Evolutionary conservation across 1,284 basidiomycete species (phyloP), one percentile per base, ranked within the genome.

Genomic region (Albatrellus sp.): DNA sequence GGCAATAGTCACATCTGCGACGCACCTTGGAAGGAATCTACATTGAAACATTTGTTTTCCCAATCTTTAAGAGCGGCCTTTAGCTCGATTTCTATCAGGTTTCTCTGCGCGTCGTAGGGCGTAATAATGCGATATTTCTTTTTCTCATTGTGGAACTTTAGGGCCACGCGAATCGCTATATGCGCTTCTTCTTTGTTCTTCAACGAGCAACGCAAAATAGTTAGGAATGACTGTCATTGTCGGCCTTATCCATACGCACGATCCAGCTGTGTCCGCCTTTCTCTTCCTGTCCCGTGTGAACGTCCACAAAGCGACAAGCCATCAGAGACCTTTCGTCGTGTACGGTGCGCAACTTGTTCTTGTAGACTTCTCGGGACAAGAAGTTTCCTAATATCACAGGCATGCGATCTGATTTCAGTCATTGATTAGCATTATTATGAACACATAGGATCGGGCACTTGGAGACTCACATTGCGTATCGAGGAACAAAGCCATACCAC

Each of bases 371-470:
- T 39, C 68, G 53, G 20, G 82, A 86, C 40, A 88, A 80, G 44
- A 83, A 77, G 5, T 67, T 50, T n/a, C 83, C 83, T 65, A 86
- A 77, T 50, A 81, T 72, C 36, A 73, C 70, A 46, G 85, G 84
- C 81, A 88, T 85, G 2, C 85, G 75, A 52, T 87, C 84, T 80
- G 46, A 6, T 11, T 38, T 43, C 20, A 17, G 34, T 36, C n/a
- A 10, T 51, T 32, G 49, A 40, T 40, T n/a, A 37, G 17, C 17
- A 35, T 36, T 14, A 39, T 40, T 42, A 44, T 37, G 20, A 14
- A 10, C n/a, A 16, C 14, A 13, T 30, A 34, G 33, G 13, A 31
- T 24, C 17, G 40, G 14, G 19, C 42, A n/a, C 44, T 29, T n/a
- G 34, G 5, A 39, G 3, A 53, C 62, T 46, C 48, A 73, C 72